Conservation (phyloP, 495 filamentous ascomycete species). For the Podospora pseudoanserina region DNA sequence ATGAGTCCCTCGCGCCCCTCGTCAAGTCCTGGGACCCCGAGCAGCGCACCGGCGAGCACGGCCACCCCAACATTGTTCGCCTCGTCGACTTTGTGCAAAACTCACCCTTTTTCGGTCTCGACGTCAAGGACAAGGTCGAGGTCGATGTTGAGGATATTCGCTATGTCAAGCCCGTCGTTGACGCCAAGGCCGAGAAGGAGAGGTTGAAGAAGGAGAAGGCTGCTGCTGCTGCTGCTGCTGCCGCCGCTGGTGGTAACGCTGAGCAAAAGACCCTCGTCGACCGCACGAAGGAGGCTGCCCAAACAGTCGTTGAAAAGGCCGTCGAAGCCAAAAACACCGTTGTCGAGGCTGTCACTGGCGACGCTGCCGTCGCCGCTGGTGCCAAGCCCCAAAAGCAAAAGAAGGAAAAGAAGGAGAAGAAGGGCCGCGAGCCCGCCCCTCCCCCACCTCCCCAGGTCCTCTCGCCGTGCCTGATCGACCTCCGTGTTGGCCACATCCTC, state of each 20-base stretch:
- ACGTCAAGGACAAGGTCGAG: conserved; percentile 71
- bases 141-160: conserved; percentile 77
- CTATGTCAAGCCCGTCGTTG: conserved; percentile 75
- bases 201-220: conserved; percentile 83
- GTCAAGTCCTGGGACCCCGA: conserved; percentile 80
- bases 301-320: conserved; percentile 50
- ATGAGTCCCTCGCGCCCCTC: conserved; percentile 71
- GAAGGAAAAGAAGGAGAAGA: conserved; percentile 62
- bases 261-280: conserved; percentile 45
- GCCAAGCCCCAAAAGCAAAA: conserved; percentile 29
- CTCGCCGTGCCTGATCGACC: conserved; percentile 83
- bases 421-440: conserved; percentile 69
- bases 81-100: conserved; percentile 95
- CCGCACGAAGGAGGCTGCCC: conserved; percentile 48
- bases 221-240: conserved; percentile 49
- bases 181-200: conserved; percentile 86
- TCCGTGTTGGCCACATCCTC: conserved; percentile 94
- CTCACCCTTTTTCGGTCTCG: conserved; percentile 69
- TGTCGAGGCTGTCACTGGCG: conserved; percentile 28
- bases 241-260: conserved; percentile 14
- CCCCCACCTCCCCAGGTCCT: conserved; percentile 65
- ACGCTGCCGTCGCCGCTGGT: conserved; percentile 15
- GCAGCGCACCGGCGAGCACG: conserved; percentile 85
- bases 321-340: conserved; percentile 35
- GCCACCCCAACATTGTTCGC: conserved; percentile 87